Evolutionary conservation across 106 monocot genomes (phyloP), one percentile per base, ranked within the genome.

Genomic region (Platanthera guangdongensis): DNA sequence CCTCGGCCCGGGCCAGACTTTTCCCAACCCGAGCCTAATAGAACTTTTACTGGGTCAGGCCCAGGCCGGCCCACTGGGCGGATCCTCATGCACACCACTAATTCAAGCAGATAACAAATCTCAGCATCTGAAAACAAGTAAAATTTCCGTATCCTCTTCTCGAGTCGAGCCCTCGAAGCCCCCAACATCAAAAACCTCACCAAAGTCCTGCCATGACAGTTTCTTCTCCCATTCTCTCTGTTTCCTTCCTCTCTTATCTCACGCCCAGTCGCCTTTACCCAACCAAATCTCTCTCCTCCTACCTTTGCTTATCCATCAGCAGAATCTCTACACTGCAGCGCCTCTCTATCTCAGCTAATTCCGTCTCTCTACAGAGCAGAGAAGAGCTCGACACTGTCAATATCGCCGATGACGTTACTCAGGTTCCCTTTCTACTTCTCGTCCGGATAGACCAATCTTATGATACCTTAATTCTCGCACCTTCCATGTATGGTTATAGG

Each of bases 331-430:
- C 50, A 46, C n/a, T 50, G 21, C 74, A 25, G 22, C 73, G 45
- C 65, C 5, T 68, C 74, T 70, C 77, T 45, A 6, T 77, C 25
- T 74, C 77, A 7, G 75, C 73, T 59, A 85, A 21, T 60, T 75
- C 84, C 15, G 75, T 79, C 14, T 74, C 79, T 67, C 57, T 84
- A 50, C 74, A 74, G 47, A 57, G 50, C 72, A 71, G 80, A 74
- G 80, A 82, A 63, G 96, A 88, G 71, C 60, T 88, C 47, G 93
- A 93, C 11, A 80, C 83, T 19, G 96, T 97, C 72, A 91, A 97
- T 86, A 97, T 97, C 18, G 96, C 96, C 11, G 91, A 97, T 9
- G 93, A 97, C 82, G 93, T 94, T 54, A 91, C 93, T 10, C 96
- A 94, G 96, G 93, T 97, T n/a, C 47, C 15, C 45, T 14, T 67